phyloP scores from a whole-genome alignment of 2,329 filamentous ascomycete genomes.

The Xylaria sp. region DNA sequence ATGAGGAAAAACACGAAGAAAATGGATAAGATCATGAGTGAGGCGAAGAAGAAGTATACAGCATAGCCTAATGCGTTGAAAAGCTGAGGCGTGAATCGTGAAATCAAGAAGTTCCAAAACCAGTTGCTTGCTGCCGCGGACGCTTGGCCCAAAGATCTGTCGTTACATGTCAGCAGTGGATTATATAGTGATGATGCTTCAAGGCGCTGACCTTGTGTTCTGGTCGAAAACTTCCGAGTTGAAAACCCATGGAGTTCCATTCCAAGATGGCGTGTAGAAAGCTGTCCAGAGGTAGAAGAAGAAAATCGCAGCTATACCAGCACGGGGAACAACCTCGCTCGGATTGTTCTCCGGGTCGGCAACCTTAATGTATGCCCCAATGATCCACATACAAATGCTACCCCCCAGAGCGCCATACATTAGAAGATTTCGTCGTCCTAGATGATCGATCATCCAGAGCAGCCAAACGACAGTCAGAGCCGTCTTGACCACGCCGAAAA shows the following conservation, averaged over 20 bases:
- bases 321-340: conserved; percentile 38
- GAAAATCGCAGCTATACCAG: conserved; percentile 66
- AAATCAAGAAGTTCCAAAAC: conserved; percentile 74
- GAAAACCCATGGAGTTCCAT: conserved; percentile 76
- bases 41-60: conserved; percentile 72
- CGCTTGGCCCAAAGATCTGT: conserved; percentile 68
- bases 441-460: conserved; percentile 64
- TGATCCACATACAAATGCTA: conserved; percentile 69
- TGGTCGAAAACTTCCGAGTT: conserved; percentile 78
- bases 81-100: conserved; percentile 71
- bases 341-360: conserved; percentile 47
- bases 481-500: conserved; percentile 70
- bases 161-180: not conserved
- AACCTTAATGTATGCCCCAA: conserved; percentile 64
- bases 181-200: not conserved
- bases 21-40: conserved; percentile 62
- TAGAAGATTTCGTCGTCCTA: conserved; percentile 65
- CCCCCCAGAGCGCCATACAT: conserved; percentile 64
- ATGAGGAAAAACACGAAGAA: conserved; percentile 67
- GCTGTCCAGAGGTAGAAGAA: conserved; percentile 79
- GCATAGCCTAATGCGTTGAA: conserved; percentile 63
- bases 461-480: conserved; percentile 66
- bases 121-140: conserved; percentile 75
- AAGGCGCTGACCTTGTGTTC: conserved; percentile 57
- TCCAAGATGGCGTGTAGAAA: conserved; percentile 75